Conservation (phyloP, 1,139 yeast genomes). For the Zhuliangozyma blackwelliae region DNA sequence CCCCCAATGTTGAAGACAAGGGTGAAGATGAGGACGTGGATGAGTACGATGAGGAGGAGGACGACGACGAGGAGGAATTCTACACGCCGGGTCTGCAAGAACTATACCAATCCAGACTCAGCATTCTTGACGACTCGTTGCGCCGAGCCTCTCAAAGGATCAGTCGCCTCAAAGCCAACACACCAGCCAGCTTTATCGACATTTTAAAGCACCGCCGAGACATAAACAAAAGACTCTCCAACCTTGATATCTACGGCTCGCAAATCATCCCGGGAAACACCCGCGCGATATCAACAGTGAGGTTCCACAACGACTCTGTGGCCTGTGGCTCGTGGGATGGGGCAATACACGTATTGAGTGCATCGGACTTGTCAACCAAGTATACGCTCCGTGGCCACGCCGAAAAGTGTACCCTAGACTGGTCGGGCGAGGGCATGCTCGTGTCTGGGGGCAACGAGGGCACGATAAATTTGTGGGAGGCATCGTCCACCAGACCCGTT, state of each 20-base stretch:
- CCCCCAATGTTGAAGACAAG: slow-evolving; percentile 9
- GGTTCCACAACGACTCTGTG: slow-evolving; percentile 32
- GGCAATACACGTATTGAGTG: slow-evolving; percentile 36
- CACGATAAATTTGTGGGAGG: slow-evolving; percentile 43
- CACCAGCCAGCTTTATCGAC: slow-evolving; percentile 5
- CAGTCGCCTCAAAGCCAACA: slow-evolving; percentile 15
- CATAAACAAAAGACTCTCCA: slow-evolving; percentile 32
- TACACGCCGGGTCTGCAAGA: slow-evolving; percentile 73
- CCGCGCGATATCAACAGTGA: slow-evolving; percentile 63
- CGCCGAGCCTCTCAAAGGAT: slow-evolving; percentile 41
- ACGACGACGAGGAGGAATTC: slow-evolving; percentile 69
- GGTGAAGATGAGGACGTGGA: slow-evolving; percentile 18
- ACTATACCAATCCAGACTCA: slow-evolving; percentile 51
- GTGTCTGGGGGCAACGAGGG: slow-evolving; percentile 72
- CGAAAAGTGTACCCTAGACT: slow-evolving; percentile 71
- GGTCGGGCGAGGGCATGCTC: slow-evolving; percentile 35
- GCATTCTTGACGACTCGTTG: slow-evolving; percentile 51
- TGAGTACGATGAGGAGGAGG: slow-evolving; percentile 30
- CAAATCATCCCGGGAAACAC: slow-evolving; percentile 57
- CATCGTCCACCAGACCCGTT: slow-evolving; percentile 15
- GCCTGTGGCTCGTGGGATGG: slow-evolving; percentile 91
- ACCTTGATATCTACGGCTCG: slow-evolving; percentile 55
- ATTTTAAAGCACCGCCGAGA: slow-evolving; percentile 43
- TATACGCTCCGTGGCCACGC: slow-evolving; percentile 32
- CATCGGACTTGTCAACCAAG: slow-evolving; percentile 29